These are phyloP conservation scores for Microbotryum scabiosae DNA, from an alignment of 1,284 basidiomycete species.

Conservation along the genomic window DNA sequence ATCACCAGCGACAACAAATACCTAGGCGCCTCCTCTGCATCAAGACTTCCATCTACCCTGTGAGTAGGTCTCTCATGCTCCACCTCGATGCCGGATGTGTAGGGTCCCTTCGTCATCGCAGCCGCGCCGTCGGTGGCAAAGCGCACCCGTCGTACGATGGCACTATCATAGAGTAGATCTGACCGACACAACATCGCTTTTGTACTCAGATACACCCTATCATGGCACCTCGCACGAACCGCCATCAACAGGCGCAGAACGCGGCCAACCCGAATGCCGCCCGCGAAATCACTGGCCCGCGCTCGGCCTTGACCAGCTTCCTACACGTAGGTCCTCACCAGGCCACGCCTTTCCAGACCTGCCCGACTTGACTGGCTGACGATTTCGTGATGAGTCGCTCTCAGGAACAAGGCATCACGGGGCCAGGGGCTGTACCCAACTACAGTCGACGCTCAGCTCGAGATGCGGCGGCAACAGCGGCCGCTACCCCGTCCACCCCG, in stretches of 20 bases:
- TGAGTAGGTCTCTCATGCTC: too few species aligned
- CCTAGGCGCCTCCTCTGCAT: too few species aligned
- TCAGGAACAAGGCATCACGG: slow-evolving; percentile 70
- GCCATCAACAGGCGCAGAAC: neutral
- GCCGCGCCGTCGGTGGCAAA: too few species aligned
- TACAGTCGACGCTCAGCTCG: slow-evolving; percentile 14
- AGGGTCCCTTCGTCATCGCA: too few species aligned
- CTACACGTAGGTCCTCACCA: slow-evolving; percentile 54
- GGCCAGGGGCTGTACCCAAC: slow-evolving; percentile 51
- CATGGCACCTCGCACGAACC: slow-evolving; percentile 2
- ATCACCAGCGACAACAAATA: too few species aligned
- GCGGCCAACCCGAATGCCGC: neutral
- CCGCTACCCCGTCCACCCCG: slow-evolving; percentile 19
- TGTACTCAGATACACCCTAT: neutral
- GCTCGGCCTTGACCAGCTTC: slow-evolving; percentile 86
- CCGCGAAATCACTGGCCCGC: slow-evolving; percentile 52
- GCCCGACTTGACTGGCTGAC: slow-evolving; percentile 1
- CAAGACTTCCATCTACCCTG: too few species aligned
- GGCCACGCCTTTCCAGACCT: neutral
- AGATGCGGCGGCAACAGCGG: slow-evolving; percentile 46
- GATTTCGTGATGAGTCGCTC: too few species aligned
- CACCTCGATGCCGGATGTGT: too few species aligned
- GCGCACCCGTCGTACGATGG: too few species aligned
- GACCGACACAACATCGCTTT: too few species aligned
- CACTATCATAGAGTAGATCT: too few species aligned